Base-by-base conservation (phyloP, 2,329 filamentous ascomycete genomes). In the Metarhizium album region DNA sequence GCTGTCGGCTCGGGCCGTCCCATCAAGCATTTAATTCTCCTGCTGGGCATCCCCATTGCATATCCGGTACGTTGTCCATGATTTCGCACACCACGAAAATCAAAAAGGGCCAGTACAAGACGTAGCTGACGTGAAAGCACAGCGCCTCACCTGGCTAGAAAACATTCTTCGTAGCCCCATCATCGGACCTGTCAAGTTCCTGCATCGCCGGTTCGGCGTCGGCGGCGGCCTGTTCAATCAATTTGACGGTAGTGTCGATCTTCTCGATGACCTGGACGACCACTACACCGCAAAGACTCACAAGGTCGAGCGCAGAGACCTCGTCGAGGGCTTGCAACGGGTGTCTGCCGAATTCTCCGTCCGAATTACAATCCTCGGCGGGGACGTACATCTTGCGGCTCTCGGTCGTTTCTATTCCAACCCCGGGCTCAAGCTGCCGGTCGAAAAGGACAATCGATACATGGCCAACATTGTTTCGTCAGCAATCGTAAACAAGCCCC, bases 391-490 rank as follows among this genome's bases (percentile, higher is more conserved):
- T 66, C 73, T 97, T 38, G 90, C 87, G 27, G 93, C 90, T 13
- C 75, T 97, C 24, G 93, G 93, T 0, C 87, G 93, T 54, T 97
- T 98, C 73, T 96, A 95, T 72, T 90, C 88, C 16, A 93, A 93
- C 60, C 87, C 89, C 7, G 84, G 83, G 59, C 75, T 93, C 43
- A 77, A 83, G 49, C 78, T 95, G 33, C 78, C 87, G 1, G 85
- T 83, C 50, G 86, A 91, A 63, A 78, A 84, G 53, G 93, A 98
- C 66, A 86, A 89, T 64, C 82, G 93, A 51, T 97, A 97, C 67
- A 97, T 98, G 82, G 86, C 84, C 47, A 98, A 98, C 62, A 78
- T 98, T 20, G 79, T 97, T 49, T 95, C 90, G 5, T 96, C 90
- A 1, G 90, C 90, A 31, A 97, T 98, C 61, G 90, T 94, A 57